These are phyloP conservation scores for Citropsis articulata DNA, from an alignment of 345 rosid genomes.

Conservation along the genomic window DNA sequence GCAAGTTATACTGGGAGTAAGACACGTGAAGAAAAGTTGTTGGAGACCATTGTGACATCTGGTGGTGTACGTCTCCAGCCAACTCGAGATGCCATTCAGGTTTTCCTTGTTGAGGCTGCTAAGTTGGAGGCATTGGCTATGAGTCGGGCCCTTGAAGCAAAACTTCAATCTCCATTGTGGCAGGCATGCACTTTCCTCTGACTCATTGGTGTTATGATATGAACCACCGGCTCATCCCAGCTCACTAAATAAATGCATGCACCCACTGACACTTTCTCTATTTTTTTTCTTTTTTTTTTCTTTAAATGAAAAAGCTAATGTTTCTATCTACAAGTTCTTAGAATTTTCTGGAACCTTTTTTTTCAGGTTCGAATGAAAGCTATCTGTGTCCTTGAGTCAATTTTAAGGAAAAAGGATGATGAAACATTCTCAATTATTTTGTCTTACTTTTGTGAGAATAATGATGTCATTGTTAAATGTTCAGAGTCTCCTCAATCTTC, in stretches of 20 bases:
- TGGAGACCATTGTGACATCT: conserved; percentile 90
- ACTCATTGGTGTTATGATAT: conserved; percentile 8
- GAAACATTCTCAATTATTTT: conserved; percentile 55
- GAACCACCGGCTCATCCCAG: background rate
- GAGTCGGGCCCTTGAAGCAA: conserved; percentile 74
- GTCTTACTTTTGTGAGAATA: conserved; percentile 74
- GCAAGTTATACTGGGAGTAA: conserved; percentile 50
- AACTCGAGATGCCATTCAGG: conserved; percentile 86
- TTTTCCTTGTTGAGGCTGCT: conserved; percentile 79
- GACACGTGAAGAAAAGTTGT: conserved; percentile 80
- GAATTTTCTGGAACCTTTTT: background rate
- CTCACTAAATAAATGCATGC: background rate
- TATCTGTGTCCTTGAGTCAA: conserved; percentile 81
- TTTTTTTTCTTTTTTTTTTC: background rate
- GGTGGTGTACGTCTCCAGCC: conserved; percentile 98
- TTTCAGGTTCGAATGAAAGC: conserved; percentile 92
- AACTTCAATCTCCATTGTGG: conserved; percentile 91
- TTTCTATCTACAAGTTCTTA: background rate
- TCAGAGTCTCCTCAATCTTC: conserved; percentile 89
- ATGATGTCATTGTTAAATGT: conserved; percentile 60
- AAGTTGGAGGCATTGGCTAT: conserved; percentile 75
- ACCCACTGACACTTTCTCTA: background rate
- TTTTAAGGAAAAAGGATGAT: conserved; percentile 79
- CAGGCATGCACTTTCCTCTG: conserved; percentile 50
- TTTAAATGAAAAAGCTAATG: background rate